Base-by-base conservation (phyloP, 2,329 filamentous ascomycete species). In the Verticillium klebahnii region DNA sequence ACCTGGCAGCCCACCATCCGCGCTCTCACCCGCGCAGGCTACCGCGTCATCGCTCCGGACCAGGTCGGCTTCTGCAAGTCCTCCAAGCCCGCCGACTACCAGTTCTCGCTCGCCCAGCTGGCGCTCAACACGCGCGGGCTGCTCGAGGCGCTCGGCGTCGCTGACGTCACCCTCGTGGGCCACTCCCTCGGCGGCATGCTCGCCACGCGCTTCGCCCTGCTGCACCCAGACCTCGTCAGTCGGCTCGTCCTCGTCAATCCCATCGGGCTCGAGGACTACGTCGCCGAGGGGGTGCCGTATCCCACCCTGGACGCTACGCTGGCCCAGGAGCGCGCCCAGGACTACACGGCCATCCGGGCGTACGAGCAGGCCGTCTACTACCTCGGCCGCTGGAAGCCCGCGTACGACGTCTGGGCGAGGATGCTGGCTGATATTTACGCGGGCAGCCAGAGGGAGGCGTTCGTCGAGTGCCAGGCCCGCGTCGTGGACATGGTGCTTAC, bases 131-230 rank as follows among this genome's bases (percentile, higher is more conserved):
- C 81, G 14, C 73, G 76, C 50, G 73, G 71, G n/a, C 72, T 85
- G 5, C 74, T 85, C 11, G 65, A 75, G 57, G 71, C 75, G 1
- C 73, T 85, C 25, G 72, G 70, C 12, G 69, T 85, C 56, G 93
- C 92, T 1, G 93, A 97, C 77, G 82, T 96, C 2, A 81, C 97
- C 23, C 80, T 97, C 3, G 79, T 96, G 2, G 93, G 93, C 1
- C 93, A 97, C 73, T 96, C 91, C 54, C 93, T 97, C 87, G 93
- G 93, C 17, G 93, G 93, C 1, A 80, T 97, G 31, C 75, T 97
- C 31, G 86, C 90, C 31, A 74, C 78, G 3, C 80, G 82, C 19
- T 85, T 81, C 67, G 76, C 76, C 1, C 74, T 85, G 25, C 79
- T 81, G 74, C 85, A 80, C 63, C 80, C 82, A 0, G 69, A 73